These are phyloP conservation scores for Dendrobium catenatum DNA, from an alignment of 106 monocot genomes.

Conservation along the genomic window DNA sequence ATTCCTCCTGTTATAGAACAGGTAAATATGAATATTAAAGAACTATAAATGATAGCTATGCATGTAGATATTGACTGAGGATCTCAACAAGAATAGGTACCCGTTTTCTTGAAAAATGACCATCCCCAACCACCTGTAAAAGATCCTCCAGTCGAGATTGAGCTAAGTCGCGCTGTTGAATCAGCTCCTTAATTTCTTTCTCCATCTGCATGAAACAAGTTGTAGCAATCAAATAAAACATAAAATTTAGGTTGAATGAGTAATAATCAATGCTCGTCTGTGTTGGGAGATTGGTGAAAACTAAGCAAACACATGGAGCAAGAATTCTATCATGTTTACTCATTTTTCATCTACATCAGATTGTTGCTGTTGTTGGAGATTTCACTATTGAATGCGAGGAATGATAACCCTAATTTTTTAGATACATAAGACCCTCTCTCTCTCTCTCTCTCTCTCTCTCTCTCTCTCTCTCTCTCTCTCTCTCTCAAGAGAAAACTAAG, in stretches of 20 bases:
- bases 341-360: too few relatives aligned
- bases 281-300: too few relatives aligned
- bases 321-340: too few relatives aligned
- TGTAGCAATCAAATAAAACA: neutral
- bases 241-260: neutral
- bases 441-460: too few relatives aligned
- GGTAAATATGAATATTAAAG: neutral
- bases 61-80: neutral
- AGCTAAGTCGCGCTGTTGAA: conserved; percentile 62
- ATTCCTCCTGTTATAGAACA: conserved; percentile 20
- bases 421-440: too few relatives aligned
- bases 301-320: too few relatives aligned
- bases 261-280: neutral
- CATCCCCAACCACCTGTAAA: conserved; percentile 35
- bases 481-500: too few relatives aligned
- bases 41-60: neutral
- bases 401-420: too few relatives aligned
- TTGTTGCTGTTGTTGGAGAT: too few relatives aligned
- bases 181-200: conserved; percentile 79
- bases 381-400: too few relatives aligned
- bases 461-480: too few relatives aligned
- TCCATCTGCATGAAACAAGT: conserved; percentile 62
- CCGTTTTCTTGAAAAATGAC: conserved; percentile 37
- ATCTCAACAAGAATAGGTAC: conserved; percentile 19
- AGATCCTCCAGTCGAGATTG: conserved; percentile 64